phyloP scores from a whole-genome alignment of 75 land plant species.

The Larix kaempferi region DNA sequence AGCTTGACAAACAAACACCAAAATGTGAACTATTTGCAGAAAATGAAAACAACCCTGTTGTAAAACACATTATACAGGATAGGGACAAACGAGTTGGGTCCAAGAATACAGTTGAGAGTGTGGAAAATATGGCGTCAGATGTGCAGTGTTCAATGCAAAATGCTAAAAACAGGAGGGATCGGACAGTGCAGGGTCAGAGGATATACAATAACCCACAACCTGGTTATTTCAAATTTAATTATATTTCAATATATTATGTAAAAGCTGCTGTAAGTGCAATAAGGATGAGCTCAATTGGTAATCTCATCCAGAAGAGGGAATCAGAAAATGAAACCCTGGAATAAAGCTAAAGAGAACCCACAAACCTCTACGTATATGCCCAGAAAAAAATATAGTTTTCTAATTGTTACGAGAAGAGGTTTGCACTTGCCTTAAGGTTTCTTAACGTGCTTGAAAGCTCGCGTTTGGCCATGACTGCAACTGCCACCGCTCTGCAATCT shows the following conservation, averaged over 20 bases:
- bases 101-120: neutral
- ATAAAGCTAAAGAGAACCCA: neutral
- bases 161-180: neutral
- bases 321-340: neutral
- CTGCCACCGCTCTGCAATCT: neutral
- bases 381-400: neutral
- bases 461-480: conserved; percentile 31
- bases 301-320: neutral
- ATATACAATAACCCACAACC: neutral
- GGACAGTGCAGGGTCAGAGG: neutral
- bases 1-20: neutral
- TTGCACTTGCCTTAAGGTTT: conserved; percentile 25
- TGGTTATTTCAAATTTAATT: neutral
- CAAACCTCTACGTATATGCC: neutral
- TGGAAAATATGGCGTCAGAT: neutral
- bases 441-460: conserved; percentile 37
- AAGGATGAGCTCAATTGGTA: neutral
- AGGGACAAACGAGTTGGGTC: neutral
- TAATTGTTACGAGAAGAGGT: neutral
- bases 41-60: neutral
- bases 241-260: neutral
- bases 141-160: neutral
- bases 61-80: neutral
- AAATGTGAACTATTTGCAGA: neutral
- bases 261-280: neutral